phyloP scores from a whole-genome alignment of 139 green algal species.

The Volvox reticuliferus region DNA sequence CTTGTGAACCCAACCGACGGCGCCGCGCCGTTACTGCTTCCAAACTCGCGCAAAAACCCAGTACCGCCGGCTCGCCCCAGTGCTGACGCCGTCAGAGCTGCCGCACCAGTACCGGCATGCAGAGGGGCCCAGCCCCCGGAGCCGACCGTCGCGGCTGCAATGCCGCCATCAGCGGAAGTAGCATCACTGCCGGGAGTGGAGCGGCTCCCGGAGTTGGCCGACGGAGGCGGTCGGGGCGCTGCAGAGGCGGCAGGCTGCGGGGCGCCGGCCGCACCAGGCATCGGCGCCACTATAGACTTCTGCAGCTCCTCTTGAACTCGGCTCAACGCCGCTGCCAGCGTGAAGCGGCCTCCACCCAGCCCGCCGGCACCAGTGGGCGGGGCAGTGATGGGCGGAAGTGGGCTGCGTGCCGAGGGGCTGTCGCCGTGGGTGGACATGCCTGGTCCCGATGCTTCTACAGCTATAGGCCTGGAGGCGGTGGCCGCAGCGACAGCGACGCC shows the following conservation, averaged over 20 bases:
- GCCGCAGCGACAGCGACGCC: background rate
- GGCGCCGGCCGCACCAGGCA: background rate
- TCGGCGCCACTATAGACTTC: slow-evolving; percentile 11
- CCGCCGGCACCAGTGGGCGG: background rate
- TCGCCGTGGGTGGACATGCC: background rate
- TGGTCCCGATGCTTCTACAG: no score
- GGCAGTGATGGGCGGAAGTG: background rate
- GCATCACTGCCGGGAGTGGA: background rate
- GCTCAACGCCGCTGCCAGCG: slow-evolving; percentile 28
- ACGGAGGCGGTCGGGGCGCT: background rate
- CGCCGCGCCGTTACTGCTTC: slow-evolving; percentile 28
- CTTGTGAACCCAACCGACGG: background rate
- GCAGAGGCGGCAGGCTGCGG: background rate
- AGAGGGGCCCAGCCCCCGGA: background rate
- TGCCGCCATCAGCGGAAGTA: background rate
- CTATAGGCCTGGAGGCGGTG: background rate
- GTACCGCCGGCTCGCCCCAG: background rate
- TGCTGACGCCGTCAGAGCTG: background rate
- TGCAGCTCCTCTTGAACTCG: slow-evolving; percentile 33
- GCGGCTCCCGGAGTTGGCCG: background rate
- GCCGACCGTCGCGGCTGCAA: background rate
- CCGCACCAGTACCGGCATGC: background rate
- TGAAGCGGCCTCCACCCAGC: slow-evolving; percentile 6
- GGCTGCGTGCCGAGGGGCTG: background rate
- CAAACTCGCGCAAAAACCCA: background rate